Evolutionary conservation across 2,329 filamentous ascomycete genomes (phyloP), one percentile per base, ranked within the genome.

Genomic region (Didymella exigua): DNA sequence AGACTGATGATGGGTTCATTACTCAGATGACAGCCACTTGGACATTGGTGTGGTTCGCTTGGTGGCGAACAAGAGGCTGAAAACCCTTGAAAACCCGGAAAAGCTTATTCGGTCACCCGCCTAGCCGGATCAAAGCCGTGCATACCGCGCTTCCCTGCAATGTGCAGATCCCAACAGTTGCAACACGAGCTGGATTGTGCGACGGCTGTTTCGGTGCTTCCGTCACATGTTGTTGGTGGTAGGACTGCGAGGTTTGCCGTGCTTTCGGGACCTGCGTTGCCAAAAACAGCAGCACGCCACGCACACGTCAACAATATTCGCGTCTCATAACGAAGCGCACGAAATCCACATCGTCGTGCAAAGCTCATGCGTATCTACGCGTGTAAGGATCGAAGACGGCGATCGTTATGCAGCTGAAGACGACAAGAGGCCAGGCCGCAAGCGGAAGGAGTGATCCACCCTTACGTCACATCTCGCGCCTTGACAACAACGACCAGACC

Each of bases 21-120:
- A 34, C 36, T 55, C 53, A 56, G 48, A 47, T 40, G 50, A 58
- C 53, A 48, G 53, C 44, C 21, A 45, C 41, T 27, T 58, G 34
- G 36, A 47, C 38, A 13, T 21, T 18, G 51, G 51, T 13, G 64
- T 59, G 55, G 57, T 63, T 56, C 44, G 42, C 46, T 41, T 54
- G 33, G 60, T 66, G 63, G 65, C 65, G 57, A 57, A 59, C 49
- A 42, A 46, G 66, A 62, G 66, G 66, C 66, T 67, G 61, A 68
- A 63, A 61, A 63, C 52, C 59, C 59, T 45, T 59, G 29, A 49
- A 41, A 53, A 33, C 50, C 57, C 49, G 41, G 48, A 55, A 67
- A 66, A 65, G 65, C 65, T 68, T 68, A 62, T 62, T 60, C 64
- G 27, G 52, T 33, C 52, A 47, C 42, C 52, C 52, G 24, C 23